Conservation (phyloP, 2,329 filamentous ascomycete species). For the Tolypocladium ophioglossoides region DNA sequence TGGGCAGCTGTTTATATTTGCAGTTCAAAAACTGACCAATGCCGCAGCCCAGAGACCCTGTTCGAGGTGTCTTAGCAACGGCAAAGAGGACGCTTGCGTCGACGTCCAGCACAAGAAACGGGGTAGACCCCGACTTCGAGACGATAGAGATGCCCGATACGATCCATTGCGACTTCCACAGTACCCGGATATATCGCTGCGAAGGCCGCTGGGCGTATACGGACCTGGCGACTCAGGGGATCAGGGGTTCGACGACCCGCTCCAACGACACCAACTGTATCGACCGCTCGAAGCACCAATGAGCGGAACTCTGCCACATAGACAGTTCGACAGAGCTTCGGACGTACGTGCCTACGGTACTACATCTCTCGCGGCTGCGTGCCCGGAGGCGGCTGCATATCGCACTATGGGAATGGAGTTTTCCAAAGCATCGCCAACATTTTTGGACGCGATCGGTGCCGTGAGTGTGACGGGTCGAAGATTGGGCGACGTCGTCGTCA, state of each 20-base stretch:
- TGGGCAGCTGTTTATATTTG: not conserved
- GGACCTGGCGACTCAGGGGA: constrained; percentile 31
- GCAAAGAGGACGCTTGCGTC: constrained; percentile 70
- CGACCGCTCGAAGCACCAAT: constrained; percentile 44
- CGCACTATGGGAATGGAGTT: constrained; percentile 49
- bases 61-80: constrained; percentile 64
- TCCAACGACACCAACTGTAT: constrained; percentile 37
- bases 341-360: constrained; percentile 40
- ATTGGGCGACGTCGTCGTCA: constrained; percentile 42
- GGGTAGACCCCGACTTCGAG: constrained; percentile 65
- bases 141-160: constrained; percentile 54
- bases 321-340: constrained; percentile 39
- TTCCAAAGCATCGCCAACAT: constrained; percentile 43
- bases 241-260: constrained; percentile 34
- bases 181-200: constrained; percentile 32
- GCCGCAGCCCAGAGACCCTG: constrained; percentile 62
- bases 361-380: constrained; percentile 29
- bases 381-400: constrained; percentile 43
- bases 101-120: constrained; percentile 83
- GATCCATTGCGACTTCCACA: constrained; percentile 38
- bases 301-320: constrained; percentile 34
- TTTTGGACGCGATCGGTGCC: constrained; percentile 43
- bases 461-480: constrained; percentile 35
- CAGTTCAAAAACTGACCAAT: constrained; percentile 19
- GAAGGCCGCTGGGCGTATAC: constrained; percentile 42